Evolutionary conservation across 2,329 filamentous ascomycete species (phyloP).

Genomic region (Colletotrichum sidae): DNA sequence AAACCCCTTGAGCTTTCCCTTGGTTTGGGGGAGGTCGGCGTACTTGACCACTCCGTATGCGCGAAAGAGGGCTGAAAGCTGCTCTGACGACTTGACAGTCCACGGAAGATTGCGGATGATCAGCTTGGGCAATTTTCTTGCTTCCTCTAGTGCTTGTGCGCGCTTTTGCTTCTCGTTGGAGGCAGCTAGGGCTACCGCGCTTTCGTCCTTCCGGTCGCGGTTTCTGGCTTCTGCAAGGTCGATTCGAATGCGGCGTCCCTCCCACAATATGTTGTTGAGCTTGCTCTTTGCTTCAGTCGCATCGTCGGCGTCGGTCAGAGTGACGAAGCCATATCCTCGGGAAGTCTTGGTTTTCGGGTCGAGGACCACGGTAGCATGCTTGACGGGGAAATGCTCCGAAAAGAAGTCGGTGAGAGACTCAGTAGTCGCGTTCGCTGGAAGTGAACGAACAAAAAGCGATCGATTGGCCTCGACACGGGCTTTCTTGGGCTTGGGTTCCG

Average conservation of each 20-base stretch:
- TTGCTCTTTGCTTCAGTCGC: conserved; percentile 83
- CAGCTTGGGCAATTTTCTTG: conserved; percentile 75
- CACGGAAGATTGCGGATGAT: conserved; percentile 96
- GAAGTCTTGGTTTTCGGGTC: conserved; percentile 89
- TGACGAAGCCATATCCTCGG: conserved; percentile 95
- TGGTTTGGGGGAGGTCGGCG: conserved; percentile 84
- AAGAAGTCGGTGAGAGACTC: conserved; percentile 90
- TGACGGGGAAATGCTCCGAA: conserved; percentile 93
- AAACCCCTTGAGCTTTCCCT: conserved; percentile 84
- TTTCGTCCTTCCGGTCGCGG: conserved; percentile 60
- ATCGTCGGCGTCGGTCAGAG: conserved; percentile 94
- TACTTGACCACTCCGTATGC: conserved; percentile 94
- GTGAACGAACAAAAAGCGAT: conserved; percentile 90
- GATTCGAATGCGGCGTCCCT: conserved; percentile 84
- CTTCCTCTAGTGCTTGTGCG: conserved; percentile 70
- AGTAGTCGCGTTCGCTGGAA: conserved; percentile 82
- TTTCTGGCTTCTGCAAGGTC: conserved; percentile 90
- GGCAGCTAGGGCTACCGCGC: conserved; percentile 49
- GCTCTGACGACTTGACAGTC: conserved; percentile 89
- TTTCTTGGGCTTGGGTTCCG: conserved; percentile 59
- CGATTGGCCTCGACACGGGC: conserved; percentile 69
- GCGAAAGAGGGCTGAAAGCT: conserved; percentile 82
- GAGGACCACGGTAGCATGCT: conserved; percentile 92
- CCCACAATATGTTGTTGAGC: conserved; percentile 81
- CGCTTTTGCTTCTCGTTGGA: conserved; percentile 62